Conservation (phyloP, 2,329 filamentous ascomycete genomes). For the Ascomycota sp. region DNA sequence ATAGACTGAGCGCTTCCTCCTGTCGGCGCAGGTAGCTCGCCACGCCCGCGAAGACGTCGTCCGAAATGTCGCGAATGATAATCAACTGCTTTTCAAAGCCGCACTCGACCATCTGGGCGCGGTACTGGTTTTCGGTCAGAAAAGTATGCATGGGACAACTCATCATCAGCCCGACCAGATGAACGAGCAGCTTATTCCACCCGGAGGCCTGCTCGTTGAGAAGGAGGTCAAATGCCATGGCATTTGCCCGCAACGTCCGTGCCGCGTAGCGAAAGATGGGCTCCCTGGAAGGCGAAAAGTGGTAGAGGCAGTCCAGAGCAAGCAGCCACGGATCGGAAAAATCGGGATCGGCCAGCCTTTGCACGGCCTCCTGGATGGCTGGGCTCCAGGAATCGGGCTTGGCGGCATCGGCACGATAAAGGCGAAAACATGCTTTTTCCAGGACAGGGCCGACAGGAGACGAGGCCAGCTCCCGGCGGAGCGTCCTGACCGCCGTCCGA, state of each 20-base stretch:
- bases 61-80: slow-evolving; percentile 27
- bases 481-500: slow-evolving; percentile 12
- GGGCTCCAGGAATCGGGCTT: slow-evolving; percentile 20
- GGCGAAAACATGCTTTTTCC: slow-evolving; percentile 8
- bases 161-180: slow-evolving; percentile 22
- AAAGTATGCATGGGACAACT: slow-evolving; percentile 28
- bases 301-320: slow-evolving; percentile 34
- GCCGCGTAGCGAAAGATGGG: slow-evolving; percentile 22
- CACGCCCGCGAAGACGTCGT: slow-evolving; percentile 29
- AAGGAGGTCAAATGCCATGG: slow-evolving; percentile 35
- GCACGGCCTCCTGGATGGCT: slow-evolving; percentile 7
- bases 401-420: slow-evolving; percentile 30
- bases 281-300: slow-evolving; percentile 30
- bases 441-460: not conserved
- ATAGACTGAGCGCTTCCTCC: slow-evolving; percentile 11
- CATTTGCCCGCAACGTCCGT: slow-evolving; percentile 20
- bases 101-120: slow-evolving; percentile 19
- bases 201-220: slow-evolving; percentile 12
- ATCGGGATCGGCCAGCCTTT: slow-evolving; percentile 7
- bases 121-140: slow-evolving; percentile 23
- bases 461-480: slow-evolving; percentile 7
- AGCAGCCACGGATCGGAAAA: slow-evolving; percentile 26
- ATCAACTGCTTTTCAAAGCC: slow-evolving; percentile 24
- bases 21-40: slow-evolving; percentile 20
- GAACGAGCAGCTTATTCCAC: slow-evolving; percentile 13